Percentiles rank a stretch among this genome's conserved stretches.
phyloP scores from a whole-genome alignment of 192 early-diverging fungal species.

The Allomyces javanicus region DNA sequence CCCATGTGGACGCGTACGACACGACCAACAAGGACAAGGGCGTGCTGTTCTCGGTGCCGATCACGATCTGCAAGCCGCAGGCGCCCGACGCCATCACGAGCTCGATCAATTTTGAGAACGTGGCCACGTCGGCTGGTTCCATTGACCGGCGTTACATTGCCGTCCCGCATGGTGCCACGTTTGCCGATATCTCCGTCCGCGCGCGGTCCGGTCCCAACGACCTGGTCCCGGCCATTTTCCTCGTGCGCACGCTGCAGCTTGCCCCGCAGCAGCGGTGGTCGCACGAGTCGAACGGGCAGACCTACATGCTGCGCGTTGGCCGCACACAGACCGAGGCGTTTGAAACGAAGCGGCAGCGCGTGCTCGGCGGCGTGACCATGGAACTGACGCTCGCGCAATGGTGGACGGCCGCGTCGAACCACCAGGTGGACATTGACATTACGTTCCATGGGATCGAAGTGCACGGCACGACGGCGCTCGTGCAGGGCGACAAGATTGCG shows the following conservation, averaged over 20 bases:
- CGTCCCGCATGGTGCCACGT: conserved; percentile 68
- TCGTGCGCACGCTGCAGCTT: conserved; percentile 54
- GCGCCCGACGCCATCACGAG: conserved; percentile 17
- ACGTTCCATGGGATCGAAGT: conserved; percentile 62
- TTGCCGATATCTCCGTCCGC: conserved; percentile 25
- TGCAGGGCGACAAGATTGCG: conserved; percentile 32
- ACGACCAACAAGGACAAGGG: conserved; percentile 45
- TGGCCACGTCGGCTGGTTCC: conserved; percentile 52
- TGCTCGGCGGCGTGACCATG: conserved; percentile 46
- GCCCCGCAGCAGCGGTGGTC: conserved; percentile 34
- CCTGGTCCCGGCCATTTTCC: conserved; percentile 35
- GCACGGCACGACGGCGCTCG: conserved; percentile 13
- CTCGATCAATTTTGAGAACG: conserved; percentile 25
- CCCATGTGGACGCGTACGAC: conserved; percentile 61
- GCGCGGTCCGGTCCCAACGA: conserved; percentile 10
- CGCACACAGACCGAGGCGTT: too few species aligned
- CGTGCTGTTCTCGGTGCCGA: conserved; percentile 65
- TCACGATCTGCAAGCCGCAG: conserved; percentile 70
- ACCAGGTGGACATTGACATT: conserved; percentile 44
- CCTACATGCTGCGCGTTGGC: conserved; percentile 29
- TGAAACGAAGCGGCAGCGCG: conserved; percentile 28
- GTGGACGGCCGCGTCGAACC: conserved; percentile 60
- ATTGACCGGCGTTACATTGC: conserved; percentile 61
- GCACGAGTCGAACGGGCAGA: conserved; percentile 34
- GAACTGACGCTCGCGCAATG: conserved; percentile 75